Base-by-base conservation (phyloP, 768 basidiomycete species). In the Boletus reticuloceps region DNA sequence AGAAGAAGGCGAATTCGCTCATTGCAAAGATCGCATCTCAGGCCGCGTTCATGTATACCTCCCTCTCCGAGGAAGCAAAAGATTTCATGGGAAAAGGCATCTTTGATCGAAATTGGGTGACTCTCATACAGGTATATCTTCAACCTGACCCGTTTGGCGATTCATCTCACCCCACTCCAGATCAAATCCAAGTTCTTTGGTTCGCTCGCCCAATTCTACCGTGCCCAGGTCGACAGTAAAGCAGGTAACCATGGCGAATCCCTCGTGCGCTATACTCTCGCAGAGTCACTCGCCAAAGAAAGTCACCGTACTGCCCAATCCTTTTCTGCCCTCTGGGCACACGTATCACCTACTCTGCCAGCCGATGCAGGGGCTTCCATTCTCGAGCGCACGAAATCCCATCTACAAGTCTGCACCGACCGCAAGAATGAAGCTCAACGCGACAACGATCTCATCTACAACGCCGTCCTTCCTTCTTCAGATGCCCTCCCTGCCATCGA, bases 401-500 rank as follows among this genome's bases (percentile, higher is more conserved):
- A 95, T 59, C 75, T 86, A 5, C 82, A 88, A 6, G 75, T 94
- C 43, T 88, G 89, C 63, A 76, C 82, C 0, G 94, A 96, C 60
- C 83, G 82, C 55, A 85, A 84, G 66, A 74, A 72, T 50, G 89
- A 93, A 58, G 90, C 90, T 0, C 79, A 82, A 51, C 85, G 89
- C 50, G 94, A 97, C 74, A 98, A 98, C 70, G 96, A 98, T 67
- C 83, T 99, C 49, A 96, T 99, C 60, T 99, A 99, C 75, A 94
- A 98, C 66, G 92, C 92, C 5, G 81, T 95, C 53, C 73, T 94
- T 0, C 91, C 94, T 7, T 75, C 88, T 10, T 79, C 85, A 3
- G 91, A 95, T 37, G 81, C 89, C 0, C 80, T 98, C 1, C 84
- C 94, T 0, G 66, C 74, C 10, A 83, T 99, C 56, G 97, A 98